Base-by-base conservation (phyloP, 2,329 filamentous ascomycete genomes). In the Trichocomaceae sp. region DNA sequence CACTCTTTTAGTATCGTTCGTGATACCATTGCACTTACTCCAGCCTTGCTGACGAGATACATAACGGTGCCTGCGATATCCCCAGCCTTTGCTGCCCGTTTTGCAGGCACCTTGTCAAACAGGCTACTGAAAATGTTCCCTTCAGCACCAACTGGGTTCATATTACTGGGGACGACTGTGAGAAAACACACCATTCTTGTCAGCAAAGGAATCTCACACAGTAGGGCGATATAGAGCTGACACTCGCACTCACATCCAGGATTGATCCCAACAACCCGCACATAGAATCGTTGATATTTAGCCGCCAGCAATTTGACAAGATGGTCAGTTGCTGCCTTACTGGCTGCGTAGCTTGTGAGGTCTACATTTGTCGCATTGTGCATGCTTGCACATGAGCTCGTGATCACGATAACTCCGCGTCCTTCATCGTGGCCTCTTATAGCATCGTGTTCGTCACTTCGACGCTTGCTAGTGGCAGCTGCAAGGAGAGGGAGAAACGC, bases 301-400 rank as follows among this genome's bases (percentile, higher is more conserved):
- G 71, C 69, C 5, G 78, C 77, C 54, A 81, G 58, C 52, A 80
- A 61, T 49, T 62, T 69, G 2, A 79, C 77, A 13, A 79, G 60
- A 66, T 80, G 77, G 62, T 80, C 77, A 1, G 77, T 79, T 0
- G 76, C 77, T 1, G 77, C 77, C 59, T 80, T 80, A 58, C 75
- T 79, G 0, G 73, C 63, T 0, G 77, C 77, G 57, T 80, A 80
- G 59, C 74, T 77, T 5, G 76, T 79, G 61, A 80, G 64, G 57
- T 80, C 77, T 3, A 80, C 69, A 58, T 80, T 80, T 1, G 77
- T 80, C 1, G 63, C 73, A 62, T 79, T 79, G 56, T 79, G 77
- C 71, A 79, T 75, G 61, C 76, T 78, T 2, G 77, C 77, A 59
- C 77, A 80, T 2, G 73, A 77, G 60, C 77, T 79, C 3, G 76